Conservation (phyloP, 1,139 yeast genomes). For the Hyphopichia burtonii region DNA sequence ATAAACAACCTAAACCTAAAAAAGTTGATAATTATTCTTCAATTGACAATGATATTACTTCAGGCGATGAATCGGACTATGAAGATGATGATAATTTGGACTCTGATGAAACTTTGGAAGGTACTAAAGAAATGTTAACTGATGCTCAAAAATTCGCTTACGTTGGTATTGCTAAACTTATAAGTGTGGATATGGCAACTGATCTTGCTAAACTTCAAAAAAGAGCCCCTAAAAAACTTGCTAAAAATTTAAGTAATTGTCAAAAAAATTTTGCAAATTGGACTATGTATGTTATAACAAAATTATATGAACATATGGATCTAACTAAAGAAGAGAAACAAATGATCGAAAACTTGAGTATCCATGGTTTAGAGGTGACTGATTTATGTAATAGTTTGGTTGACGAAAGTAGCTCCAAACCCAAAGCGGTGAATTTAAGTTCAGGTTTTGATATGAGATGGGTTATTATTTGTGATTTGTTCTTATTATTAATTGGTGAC, state of each 20-base stretch:
- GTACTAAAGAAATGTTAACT: slow-evolving; percentile 77
- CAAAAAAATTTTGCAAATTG: slow-evolving; percentile 84
- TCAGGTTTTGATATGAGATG: slow-evolving; percentile 71
- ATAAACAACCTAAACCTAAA: slow-evolving; percentile 7
- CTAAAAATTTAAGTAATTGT: slow-evolving; percentile 62
- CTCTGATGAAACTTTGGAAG: slow-evolving; percentile 63
- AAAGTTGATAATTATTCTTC: slow-evolving; percentile 12
- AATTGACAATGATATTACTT: slow-evolving; percentile 22
- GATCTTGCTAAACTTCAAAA: slow-evolving; percentile 62
- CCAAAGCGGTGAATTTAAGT: slow-evolving; percentile 6
- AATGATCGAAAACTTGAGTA: slow-evolving; percentile 85
- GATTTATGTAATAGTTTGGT: slow-evolving; percentile 67
- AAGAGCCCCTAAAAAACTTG: slow-evolving; percentile 50
- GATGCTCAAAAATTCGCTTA: slow-evolving; percentile 91
- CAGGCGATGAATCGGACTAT: slow-evolving; percentile 33
- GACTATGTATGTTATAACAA: slow-evolving; percentile 71
- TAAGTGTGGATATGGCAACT: slow-evolving; percentile 79
- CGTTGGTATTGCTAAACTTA: slow-evolving; percentile 77
- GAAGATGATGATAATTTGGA: slow-evolving; percentile 42
- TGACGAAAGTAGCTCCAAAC: slow-evolving; percentile 32
- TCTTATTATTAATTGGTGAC: slow-evolving; percentile 74
- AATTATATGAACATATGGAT: slow-evolving; percentile 80
- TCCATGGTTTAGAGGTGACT: slow-evolving; percentile 74
- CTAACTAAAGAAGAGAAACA: slow-evolving; percentile 67
- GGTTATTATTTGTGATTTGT: slow-evolving; percentile 91